Evolutionary conservation across 371 early-diverging fungal species (phyloP).

Genomic region (Mortierella sp.): DNA sequence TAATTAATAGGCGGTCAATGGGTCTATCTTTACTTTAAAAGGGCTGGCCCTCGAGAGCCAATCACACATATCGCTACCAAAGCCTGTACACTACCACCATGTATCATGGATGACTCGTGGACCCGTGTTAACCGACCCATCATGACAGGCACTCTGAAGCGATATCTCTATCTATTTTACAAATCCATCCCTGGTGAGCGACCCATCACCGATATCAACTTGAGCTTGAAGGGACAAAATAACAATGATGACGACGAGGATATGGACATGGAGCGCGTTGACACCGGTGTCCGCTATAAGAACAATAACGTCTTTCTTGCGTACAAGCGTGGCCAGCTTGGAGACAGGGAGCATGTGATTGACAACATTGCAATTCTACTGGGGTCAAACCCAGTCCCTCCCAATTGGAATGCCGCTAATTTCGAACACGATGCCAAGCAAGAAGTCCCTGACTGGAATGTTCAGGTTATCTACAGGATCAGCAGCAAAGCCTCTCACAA

Average conservation of each 20-base stretch:
- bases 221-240: conserved; percentile 51
- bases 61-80: conserved; percentile 67
- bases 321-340: conserved; percentile 24
- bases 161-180: conserved; percentile 37
- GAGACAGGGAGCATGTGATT: conserved; percentile 27
- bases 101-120: conserved; percentile 63
- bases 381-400: conserved; percentile 53
- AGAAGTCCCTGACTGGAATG: conserved; percentile 40
- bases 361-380: conserved; percentile 65
- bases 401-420: conserved; percentile 29
- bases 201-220: conserved; percentile 32
- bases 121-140: conserved; percentile 55
- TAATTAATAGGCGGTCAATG: conserved; percentile 52
- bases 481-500: conserved; percentile 14
- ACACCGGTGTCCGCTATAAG: conserved; percentile 45
- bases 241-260: conserved; percentile 56
- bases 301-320: conserved; percentile 31
- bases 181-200: conserved; percentile 41
- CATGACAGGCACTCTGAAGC: conserved; percentile 40
- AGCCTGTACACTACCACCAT: conserved; percentile 61
- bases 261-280: conserved; percentile 55
- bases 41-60: conserved; percentile 53
- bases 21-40: conserved; percentile 50
- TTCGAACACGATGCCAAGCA: conserved; percentile 18
- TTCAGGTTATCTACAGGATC: conserved; percentile 33